Evolutionary conservation across 179 eudicot species (phyloP), one percentile per base, ranked within the genome.

Genomic region (Corrigiola litoralis): DNA sequence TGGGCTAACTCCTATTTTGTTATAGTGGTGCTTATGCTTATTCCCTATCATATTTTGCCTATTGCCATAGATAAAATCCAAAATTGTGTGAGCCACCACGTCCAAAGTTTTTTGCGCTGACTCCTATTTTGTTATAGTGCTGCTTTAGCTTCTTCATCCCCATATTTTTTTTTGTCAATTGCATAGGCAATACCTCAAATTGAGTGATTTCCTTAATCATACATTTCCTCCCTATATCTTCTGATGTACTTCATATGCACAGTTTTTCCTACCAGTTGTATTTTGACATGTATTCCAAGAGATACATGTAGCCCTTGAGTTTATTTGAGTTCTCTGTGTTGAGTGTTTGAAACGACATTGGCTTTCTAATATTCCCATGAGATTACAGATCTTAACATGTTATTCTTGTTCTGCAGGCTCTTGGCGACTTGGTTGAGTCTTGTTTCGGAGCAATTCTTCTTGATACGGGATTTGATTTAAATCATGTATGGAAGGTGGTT

Each of bases 381-480:
- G 46, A 33, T 59, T 29, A 11, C 20, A 25, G 42, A 28, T 21
- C 27, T 21, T 45, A 13, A 28, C 24, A 9, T 31, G 44, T 36
- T 21, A 2, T 69, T 64, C 33, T 40, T 63, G 41, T 78, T 80
- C 21, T 11, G 14, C 91, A 94, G 99, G 97, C 83, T 63, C 85
- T 94, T 2, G 97, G 99, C 18, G 99, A 94, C 82, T 73, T 94
- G 77, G 95, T 90, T 40, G 97, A 94, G 77, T 94, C 99, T 47
- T 86, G 77, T 68, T 58, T 90, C n/a, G 99, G 99, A 59, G 95
- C 97, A 52, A 74, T 90, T 57, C 83, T 84, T 73, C 96, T 94
- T 58, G 99, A 94, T 57, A 58, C 85, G 1, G 99, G 99, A 51
- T 88, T 94, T 63, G 81, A 90, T 77, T 77, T 94, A 66, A 75